phyloP scores from a whole-genome alignment of 2,329 filamentous ascomycete genomes.

The Aspergillus transmontanensis region DNA sequence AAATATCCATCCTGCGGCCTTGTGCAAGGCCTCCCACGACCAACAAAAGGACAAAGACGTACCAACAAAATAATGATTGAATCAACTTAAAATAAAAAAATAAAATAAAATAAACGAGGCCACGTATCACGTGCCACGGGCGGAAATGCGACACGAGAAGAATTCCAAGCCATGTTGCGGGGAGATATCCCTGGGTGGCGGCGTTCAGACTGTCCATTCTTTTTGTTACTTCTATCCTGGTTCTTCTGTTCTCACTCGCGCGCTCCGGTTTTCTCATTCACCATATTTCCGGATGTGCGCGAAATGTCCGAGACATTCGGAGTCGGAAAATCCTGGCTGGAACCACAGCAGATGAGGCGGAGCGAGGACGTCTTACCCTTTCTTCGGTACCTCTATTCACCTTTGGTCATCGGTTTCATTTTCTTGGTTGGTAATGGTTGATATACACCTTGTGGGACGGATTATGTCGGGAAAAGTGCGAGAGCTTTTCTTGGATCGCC shows the following conservation, averaged over 20 bases:
- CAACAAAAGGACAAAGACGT: neutral
- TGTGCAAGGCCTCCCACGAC: neutral
- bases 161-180: neutral
- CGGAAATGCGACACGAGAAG: neutral
- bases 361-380: neutral
- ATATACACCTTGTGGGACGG: constrained; percentile 4
- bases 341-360: neutral
- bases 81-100: neutral
- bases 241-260: neutral
- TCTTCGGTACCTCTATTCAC: neutral
- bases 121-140: constrained; percentile 8
- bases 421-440: neutral
- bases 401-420: constrained; percentile 1
- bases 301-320: constrained; percentile 7
- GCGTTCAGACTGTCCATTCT: neutral
- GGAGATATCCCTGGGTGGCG: neutral
- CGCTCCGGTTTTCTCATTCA: neutral
- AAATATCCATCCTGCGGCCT: constrained; percentile 5
- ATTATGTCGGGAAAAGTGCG: constrained; percentile 1
- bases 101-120: neutral
- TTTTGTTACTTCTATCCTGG: neutral
- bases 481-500: constrained; percentile 9
- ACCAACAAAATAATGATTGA: constrained; percentile 1
- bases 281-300: neutral
- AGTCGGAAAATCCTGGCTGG: neutral